Conservation (phyloP, 23 red algal genomes). For the Cyanidiococcus yangmingshanensis region DNA sequence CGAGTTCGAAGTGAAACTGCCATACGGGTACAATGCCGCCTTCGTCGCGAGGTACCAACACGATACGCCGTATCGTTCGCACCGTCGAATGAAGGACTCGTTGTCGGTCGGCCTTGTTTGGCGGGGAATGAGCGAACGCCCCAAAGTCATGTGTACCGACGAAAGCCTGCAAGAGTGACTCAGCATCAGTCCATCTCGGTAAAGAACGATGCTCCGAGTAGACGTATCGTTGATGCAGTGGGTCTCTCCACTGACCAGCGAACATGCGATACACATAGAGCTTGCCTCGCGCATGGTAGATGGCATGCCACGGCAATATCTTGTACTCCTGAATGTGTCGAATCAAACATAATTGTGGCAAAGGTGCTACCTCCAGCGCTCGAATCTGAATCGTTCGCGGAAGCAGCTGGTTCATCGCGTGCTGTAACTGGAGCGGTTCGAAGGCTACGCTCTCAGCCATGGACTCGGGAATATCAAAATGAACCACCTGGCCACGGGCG, state of each 20-base stretch:
- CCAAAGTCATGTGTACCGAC: slow-evolving; percentile 92
- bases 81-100: slow-evolving; percentile 28
- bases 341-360: neutral
- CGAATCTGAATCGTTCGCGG: slow-evolving; percentile 47
- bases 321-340: neutral
- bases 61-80: slow-evolving; percentile 37
- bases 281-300: slow-evolving; percentile 59
- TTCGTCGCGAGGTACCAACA: slow-evolving; percentile 14
- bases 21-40: slow-evolving; percentile 28
- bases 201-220: slow-evolving; percentile 39
- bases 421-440: slow-evolving; percentile 16
- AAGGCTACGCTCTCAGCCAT: slow-evolving; percentile 18
- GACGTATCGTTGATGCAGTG: slow-evolving; percentile 39
- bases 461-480: slow-evolving; percentile 56
- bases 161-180: slow-evolving; percentile 34
- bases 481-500: slow-evolving; percentile 66
- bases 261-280: slow-evolving; percentile 45
- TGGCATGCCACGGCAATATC: slow-evolving; percentile 54
- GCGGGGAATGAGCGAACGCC: slow-evolving; percentile 55
- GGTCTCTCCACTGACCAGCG: slow-evolving; percentile 30
- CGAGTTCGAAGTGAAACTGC: slow-evolving; percentile 59
- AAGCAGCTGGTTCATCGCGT: slow-evolving; percentile 71
- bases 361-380: slow-evolving; percentile 37
- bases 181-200: slow-evolving; percentile 17
- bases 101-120: slow-evolving; percentile 14